Conservation (phyloP, 129 eudicot genomes). For the Dittrichia graveolens region DNA sequence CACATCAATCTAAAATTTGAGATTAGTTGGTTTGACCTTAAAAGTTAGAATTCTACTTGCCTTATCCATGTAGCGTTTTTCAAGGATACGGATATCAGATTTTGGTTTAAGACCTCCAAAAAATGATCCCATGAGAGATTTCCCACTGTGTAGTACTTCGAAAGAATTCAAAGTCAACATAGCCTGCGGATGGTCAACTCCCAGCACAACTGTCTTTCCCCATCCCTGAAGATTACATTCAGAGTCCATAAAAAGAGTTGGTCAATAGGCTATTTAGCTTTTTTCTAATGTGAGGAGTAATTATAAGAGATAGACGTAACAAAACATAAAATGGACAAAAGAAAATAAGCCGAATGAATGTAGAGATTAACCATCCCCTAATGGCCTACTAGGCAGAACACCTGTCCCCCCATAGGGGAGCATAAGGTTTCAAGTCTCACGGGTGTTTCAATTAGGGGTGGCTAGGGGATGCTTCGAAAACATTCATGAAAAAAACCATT, state of each 20-base stretch:
- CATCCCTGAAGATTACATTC: conserved; percentile 59
- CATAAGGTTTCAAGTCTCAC: too few species aligned
- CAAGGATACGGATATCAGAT: conserved; percentile 60
- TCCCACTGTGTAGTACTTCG: conserved; percentile 55
- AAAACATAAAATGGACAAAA: neutral
- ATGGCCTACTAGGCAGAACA: too few species aligned
- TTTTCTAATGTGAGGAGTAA: too few species aligned
- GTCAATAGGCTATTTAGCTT: neutral
- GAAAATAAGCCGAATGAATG: neutral
- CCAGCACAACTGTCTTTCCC: conserved; percentile 77
- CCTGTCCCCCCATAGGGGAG: too few species aligned
- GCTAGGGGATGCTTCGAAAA: too few species aligned
- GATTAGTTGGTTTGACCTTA: conserved; percentile 9
- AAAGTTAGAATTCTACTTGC: conserved; percentile 32
- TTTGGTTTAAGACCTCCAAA: conserved; percentile 84
- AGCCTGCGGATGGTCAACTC: conserved; percentile 63
- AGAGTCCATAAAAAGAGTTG: neutral
- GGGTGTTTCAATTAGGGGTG: too few species aligned
- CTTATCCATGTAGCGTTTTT: conserved; percentile 64
- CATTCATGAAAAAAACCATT: neutral
- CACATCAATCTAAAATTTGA: neutral
- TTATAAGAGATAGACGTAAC: too few species aligned
- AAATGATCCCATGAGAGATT: conserved; percentile 53
- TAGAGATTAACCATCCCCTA: too few species aligned
- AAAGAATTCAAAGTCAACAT: conserved; percentile 46